Conservation (phyloP, 768 basidiomycete species). For the Sarcomyxa edulis region DNA sequence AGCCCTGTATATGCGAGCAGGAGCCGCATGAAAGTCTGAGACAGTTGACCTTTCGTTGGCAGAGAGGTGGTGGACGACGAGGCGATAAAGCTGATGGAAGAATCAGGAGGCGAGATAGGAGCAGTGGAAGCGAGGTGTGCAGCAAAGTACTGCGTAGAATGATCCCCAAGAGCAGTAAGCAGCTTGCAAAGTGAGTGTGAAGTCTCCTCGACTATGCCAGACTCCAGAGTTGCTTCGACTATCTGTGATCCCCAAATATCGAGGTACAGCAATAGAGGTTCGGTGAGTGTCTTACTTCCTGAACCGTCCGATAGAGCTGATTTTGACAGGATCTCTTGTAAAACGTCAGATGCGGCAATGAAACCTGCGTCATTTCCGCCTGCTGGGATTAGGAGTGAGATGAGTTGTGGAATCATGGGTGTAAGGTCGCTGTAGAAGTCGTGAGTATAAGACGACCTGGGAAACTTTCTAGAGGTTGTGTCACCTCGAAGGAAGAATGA, state of each 20-base stretch:
- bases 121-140: constrained; percentile 50
- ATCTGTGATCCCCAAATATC: constrained; percentile 20
- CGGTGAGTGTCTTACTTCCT: constrained; percentile 68
- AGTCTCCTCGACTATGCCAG: constrained; percentile 45
- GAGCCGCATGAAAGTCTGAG: constrained; percentile 67
- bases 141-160: constrained; percentile 77
- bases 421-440: constrained; percentile 53
- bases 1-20: constrained; percentile 68
- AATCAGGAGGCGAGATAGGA: constrained; percentile 23
- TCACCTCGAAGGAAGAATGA: constrained; percentile 62
- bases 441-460: not conserved
- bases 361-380: constrained; percentile 51
- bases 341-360: constrained; percentile 58
- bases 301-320: constrained; percentile 69
- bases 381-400: constrained; percentile 54
- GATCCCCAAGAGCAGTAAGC: constrained; percentile 77
- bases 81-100: constrained; percentile 7
- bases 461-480: constrained; percentile 15
- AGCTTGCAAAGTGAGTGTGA: constrained; percentile 78
- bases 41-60: constrained; percentile 39
- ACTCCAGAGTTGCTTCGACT: constrained; percentile 22
- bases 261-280: constrained; percentile 83
- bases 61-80: constrained; percentile 12
- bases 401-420: constrained; percentile 58
- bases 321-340: constrained; percentile 75